Percentiles rank a stretch among this genome's conserved stretches.
phyloP scores from a whole-genome alignment of 2,329 filamentous ascomycete species.

The Fonsecaea pedrosoi region DNA sequence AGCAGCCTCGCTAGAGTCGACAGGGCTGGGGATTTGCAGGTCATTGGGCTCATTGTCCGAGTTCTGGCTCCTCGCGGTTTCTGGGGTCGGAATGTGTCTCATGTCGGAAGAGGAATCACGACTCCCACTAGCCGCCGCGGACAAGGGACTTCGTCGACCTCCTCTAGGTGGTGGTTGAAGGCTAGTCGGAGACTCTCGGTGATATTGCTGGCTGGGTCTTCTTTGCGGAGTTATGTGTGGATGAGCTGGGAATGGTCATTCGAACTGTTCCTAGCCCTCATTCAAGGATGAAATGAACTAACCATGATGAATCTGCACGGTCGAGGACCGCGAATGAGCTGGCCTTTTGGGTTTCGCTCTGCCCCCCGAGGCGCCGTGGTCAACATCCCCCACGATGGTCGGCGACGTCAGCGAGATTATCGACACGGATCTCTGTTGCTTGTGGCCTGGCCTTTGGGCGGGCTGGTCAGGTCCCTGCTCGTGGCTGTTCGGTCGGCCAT shows the following conservation, averaged over 20 bases:
- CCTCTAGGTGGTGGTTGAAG: conserved; percentile 24
- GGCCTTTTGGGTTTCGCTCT: conserved; percentile 31
- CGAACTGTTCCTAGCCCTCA: background rate
- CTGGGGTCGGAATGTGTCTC: conserved; percentile 58
- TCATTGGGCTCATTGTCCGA: conserved; percentile 39
- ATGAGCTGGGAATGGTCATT: background rate
- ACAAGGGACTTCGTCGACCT: conserved; percentile 34
- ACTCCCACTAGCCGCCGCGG: conserved; percentile 47
- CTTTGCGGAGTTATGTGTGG: conserved; percentile 11
- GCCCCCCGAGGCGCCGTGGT: conserved; percentile 9
- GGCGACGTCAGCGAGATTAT: conserved; percentile 74
- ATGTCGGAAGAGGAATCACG: conserved; percentile 56
- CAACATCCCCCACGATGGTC: conserved; percentile 20
- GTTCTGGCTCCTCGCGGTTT: conserved; percentile 27
- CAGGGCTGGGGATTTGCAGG: conserved; percentile 36
- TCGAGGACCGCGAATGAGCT: conserved; percentile 38
- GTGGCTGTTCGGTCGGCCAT: conserved; percentile 25
- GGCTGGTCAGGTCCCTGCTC: conserved; percentile 22
- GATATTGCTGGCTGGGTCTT: conserved; percentile 18
- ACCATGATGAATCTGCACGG: conserved; percentile 33
- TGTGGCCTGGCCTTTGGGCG: conserved; percentile 55
- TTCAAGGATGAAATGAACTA: conserved; percentile 13
- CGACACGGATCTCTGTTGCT: conserved; percentile 77
- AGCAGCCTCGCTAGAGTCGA: conserved; percentile 7
- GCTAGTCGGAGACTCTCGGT: conserved; percentile 20